These are phyloP conservation scores for Colletotrichum navitas DNA, from an alignment of 2,329 filamentous ascomycete genomes.

Conservation along the genomic window DNA sequence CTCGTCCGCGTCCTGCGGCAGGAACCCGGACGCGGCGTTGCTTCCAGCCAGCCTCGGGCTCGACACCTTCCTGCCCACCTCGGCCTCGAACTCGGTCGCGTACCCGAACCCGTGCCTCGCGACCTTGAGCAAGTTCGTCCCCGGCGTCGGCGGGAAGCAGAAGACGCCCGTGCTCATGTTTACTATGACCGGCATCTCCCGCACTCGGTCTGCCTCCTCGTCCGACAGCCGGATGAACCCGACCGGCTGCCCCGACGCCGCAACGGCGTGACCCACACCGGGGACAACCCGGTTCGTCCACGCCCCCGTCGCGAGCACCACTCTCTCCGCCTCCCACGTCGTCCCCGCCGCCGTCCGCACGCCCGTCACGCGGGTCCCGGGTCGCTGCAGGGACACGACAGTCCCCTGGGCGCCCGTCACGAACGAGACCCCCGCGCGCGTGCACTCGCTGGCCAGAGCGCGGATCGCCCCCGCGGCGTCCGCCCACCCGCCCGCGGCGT, in stretches of 20 bases:
- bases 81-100: slow-evolving; percentile 64
- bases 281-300: slow-evolving; percentile 71
- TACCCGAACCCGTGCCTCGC: slow-evolving; percentile 73
- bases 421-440: slow-evolving; percentile 49
- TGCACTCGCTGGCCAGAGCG: slow-evolving; percentile 47
- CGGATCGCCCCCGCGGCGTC: slow-evolving; percentile 48
- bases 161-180: slow-evolving; percentile 68
- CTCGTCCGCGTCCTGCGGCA: slow-evolving; percentile 72
- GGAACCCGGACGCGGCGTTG: slow-evolving; percentile 76
- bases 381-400: slow-evolving; percentile 45
- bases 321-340: slow-evolving; percentile 62
- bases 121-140: slow-evolving; percentile 66
- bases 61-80: slow-evolving; percentile 55
- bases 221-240: slow-evolving; percentile 73
- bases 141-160: slow-evolving; percentile 66
- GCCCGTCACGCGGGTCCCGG: slow-evolving; percentile 43
- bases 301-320: slow-evolving; percentile 75
- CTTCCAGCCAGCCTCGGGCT: slow-evolving; percentile 62
- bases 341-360: slow-evolving; percentile 44
- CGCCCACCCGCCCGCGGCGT: slow-evolving; percentile 51
- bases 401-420: slow-evolving; percentile 49
- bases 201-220: slow-evolving; percentile 67
- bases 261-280: slow-evolving; percentile 67
- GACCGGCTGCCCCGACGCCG: slow-evolving; percentile 74
- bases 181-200: slow-evolving; percentile 69